These are phyloP conservation scores for Pyrenochaeta sp. DNA, from an alignment of 2,329 filamentous ascomycete genomes.

Conservation along the genomic window DNA sequence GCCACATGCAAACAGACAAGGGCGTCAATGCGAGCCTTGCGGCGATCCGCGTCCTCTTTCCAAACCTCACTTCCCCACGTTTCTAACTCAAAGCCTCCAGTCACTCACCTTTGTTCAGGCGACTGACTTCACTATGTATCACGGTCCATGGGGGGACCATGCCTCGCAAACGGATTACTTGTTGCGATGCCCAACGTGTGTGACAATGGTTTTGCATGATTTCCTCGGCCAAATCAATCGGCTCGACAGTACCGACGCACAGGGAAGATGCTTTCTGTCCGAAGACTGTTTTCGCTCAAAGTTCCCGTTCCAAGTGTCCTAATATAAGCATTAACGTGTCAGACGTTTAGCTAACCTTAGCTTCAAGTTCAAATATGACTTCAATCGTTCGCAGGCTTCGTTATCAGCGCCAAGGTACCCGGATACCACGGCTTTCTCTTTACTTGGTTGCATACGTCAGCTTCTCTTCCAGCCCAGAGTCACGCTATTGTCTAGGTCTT, in stretches of 20 bases:
- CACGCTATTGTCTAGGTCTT: too few species aligned
- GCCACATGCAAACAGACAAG: background rate
- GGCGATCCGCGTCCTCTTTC: background rate
- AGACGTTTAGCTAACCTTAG: too few species aligned
- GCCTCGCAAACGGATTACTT: background rate
- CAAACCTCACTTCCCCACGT: background rate
- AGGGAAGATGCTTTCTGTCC: background rate
- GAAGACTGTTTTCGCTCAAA: too few species aligned
- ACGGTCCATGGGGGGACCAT: background rate
- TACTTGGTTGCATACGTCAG: too few species aligned
- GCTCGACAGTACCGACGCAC: background rate
- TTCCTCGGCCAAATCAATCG: background rate
- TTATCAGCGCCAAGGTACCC: too few species aligned
- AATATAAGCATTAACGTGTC: too few species aligned
- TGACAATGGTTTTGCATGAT: background rate
- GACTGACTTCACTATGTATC: background rate
- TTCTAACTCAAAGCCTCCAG: background rate
- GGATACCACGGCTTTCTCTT: too few species aligned
- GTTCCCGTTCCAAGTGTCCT: too few species aligned
- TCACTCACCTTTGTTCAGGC: background rate
- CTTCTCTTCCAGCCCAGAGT: too few species aligned
- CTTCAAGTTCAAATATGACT: too few species aligned
- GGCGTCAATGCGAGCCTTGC: background rate
- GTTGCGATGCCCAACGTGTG: background rate
- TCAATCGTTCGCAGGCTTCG: too few species aligned